Evolutionary conservation across 2,329 filamentous ascomycete species (phyloP).

Genomic region (Aspergillus sp.): DNA sequence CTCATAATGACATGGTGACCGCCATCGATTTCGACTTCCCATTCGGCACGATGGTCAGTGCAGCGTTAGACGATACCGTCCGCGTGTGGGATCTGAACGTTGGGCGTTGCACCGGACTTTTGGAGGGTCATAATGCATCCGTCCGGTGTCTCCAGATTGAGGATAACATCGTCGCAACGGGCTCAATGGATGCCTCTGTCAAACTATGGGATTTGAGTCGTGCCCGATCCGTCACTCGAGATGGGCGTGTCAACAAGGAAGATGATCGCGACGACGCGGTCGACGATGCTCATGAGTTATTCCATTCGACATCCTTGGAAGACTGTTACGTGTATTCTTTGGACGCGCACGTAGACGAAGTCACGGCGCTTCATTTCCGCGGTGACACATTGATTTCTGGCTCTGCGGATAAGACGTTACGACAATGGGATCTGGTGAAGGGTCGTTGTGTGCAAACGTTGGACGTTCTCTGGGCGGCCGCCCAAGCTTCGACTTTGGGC

Average conservation of each 20-base stretch:
- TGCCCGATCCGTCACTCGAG: conserved; percentile 72
- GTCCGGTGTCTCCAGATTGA: conserved; percentile 90
- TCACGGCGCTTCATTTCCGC: conserved; percentile 88
- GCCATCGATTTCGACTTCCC: conserved; percentile 96
- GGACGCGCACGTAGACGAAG: conserved; percentile 86
- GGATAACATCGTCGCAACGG: conserved; percentile 92
- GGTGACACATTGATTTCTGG: conserved; percentile 90
- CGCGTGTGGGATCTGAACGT: conserved; percentile 95
- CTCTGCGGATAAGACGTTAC: conserved; percentile 92
- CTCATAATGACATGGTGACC: conserved; percentile 84
- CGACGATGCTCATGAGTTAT: conserved; percentile 53
- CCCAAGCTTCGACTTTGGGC: conserved; percentile 73
- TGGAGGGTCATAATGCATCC: conserved; percentile 93
- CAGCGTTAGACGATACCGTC: conserved; percentile 88
- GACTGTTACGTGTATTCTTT: conserved; percentile 89
- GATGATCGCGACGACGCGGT: conserved; percentile 43
- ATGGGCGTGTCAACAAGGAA: conserved; percentile 53
- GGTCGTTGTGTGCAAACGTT: conserved; percentile 97
- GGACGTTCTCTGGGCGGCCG: conserved; percentile 96
- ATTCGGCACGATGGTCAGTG: conserved; percentile 90
- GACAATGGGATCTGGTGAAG: conserved; percentile 96
- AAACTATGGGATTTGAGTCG: conserved; percentile 91
- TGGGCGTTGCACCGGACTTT: conserved; percentile 82
- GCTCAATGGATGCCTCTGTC: conserved; percentile 91
- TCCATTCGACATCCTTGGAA: conserved; percentile 70